Base-by-base conservation (phyloP, 73 alveolate genomes). In the Tetrahymena borealis region DNA sequence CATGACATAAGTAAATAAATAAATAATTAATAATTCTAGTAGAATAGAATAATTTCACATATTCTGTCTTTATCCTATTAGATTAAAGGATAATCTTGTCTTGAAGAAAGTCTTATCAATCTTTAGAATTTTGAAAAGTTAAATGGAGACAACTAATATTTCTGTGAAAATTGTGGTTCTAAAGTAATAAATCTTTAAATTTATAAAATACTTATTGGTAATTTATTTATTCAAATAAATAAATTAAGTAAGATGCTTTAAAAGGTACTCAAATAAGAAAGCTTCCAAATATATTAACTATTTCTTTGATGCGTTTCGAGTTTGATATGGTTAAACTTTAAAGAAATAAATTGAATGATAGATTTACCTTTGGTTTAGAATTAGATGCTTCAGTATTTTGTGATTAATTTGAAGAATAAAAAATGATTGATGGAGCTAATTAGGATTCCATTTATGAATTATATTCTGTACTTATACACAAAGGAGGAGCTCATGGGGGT, bases 401-500 rank as follows among this genome's bases (percentile, higher is more conserved):
- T 60, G 32, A 94, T 38, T 95, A 96, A 91, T 92, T 90, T 93
- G 91, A 91, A 92, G 90, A 94, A 60, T 33, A 94, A 77, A 90
- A 94, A 38, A 97, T 93, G 91, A 90, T 95, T 11, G 77, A 93
- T 90, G 97, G 95, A 94, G 99, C n/a, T n/a, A n/a, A n/a, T n/a
- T n/a, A 98, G 38, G 96, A 95, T 20, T 79, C 93, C 38, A 41
- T 93, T 78, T 98, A 98, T 95, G 99, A 97, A 92, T 95, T 98
- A 91, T 94, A 97, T 93, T 97, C 98, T 77, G 97, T 97, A 33
- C 94, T 98, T n/a, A 97, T 98, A 18, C 99, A 98, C 94, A 93
- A 97, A 40, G 99, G 99, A 18, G 96, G 98, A 15, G 98, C 98
- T 32, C 95, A 94, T 94, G 98, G 99, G 8, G 99, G 99, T 10